Conservation (phyloP, 1,139 yeast genomes). For the Saccharomyces pastorianus region DNA sequence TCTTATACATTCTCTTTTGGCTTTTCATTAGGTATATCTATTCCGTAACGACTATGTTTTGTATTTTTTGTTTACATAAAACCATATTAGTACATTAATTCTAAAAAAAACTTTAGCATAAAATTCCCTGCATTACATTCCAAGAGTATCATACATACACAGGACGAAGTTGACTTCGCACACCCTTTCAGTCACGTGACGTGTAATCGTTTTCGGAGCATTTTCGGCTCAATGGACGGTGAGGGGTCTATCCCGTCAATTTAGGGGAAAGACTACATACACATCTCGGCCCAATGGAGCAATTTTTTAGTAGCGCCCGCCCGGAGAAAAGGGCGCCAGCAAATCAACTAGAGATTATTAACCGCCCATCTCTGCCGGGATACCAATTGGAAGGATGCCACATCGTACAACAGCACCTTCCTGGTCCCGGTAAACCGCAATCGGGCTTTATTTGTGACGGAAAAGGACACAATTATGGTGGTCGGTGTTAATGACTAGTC, state of each 20-base stretch:
- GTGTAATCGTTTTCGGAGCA: not conserved
- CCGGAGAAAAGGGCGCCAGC: not conserved
- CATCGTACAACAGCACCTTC: not conserved
- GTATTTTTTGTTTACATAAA: not conserved
- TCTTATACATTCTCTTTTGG: not conserved
- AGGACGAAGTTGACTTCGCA: no score
- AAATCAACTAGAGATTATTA: not conserved
- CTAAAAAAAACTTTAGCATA: not conserved
- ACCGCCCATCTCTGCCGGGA: not conserved
- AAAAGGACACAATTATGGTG: not conserved
- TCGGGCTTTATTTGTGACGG: not conserved
- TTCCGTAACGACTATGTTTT: not conserved
- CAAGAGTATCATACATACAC: no score
- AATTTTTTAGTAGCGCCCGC: not conserved
- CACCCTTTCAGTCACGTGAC: not conserved
- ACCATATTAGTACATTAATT: not conserved
- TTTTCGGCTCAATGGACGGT: not conserved
- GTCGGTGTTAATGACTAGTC: not conserved
- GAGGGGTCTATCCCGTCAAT: not conserved
- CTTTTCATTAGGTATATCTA: not conserved
- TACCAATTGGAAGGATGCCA: not conserved
- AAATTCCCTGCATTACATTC: no score
- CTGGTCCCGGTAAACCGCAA: not conserved
- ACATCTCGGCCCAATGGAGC: not conserved
- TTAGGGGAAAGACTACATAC: not conserved